Conservation (phyloP, 805 yeast genomes). For the Ogataea paradorogensis region DNA sequence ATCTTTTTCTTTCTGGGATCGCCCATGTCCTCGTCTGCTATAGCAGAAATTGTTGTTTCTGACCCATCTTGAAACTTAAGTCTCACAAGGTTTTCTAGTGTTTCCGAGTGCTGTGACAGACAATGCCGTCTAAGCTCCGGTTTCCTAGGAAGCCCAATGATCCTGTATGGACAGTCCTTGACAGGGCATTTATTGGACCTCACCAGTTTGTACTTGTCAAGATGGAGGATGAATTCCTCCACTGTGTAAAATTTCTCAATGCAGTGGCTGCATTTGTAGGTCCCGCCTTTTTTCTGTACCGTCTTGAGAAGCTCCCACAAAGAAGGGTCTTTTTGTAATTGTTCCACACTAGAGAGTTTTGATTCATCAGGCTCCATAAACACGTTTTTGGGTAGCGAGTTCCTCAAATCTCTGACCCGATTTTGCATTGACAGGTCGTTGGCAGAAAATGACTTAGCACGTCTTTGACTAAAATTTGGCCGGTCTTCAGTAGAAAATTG, state of each 20-base stretch:
- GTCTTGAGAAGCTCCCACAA: conserved; percentile 17
- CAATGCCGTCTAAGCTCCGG: conserved; percentile 51
- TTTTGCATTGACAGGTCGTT: background rate
- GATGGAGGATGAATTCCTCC: conserved; percentile 32
- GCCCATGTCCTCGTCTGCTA: background rate
- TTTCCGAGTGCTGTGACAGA: conserved; percentile 41
- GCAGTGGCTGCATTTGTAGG: conserved; percentile 49
- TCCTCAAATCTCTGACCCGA: conserved; percentile 4
- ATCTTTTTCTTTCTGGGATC: conserved; percentile 10
- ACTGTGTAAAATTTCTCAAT: conserved; percentile 37
- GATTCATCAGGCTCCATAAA: conserved; percentile 2
- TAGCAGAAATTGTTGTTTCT: conserved; percentile 1
- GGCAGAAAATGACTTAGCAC: conserved; percentile 13
- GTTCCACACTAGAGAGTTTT: conserved; percentile 26
- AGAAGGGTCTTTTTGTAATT: conserved; percentile 28
- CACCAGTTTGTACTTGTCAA: conserved; percentile 39
- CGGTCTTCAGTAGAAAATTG: conserved; percentile 4
- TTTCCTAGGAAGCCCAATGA: conserved; percentile 46
- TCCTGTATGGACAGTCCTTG: conserved; percentile 45
- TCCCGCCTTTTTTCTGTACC: conserved; percentile 35
- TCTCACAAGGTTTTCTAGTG: conserved; percentile 13
- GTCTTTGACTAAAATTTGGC: background rate
- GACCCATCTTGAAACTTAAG: conserved; percentile 8
- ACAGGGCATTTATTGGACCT: conserved; percentile 46
- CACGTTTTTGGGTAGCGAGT: conserved; percentile 4